Base-by-base conservation (phyloP, 495 filamentous ascomycete species). In the Cudoniella acicularis region DNA sequence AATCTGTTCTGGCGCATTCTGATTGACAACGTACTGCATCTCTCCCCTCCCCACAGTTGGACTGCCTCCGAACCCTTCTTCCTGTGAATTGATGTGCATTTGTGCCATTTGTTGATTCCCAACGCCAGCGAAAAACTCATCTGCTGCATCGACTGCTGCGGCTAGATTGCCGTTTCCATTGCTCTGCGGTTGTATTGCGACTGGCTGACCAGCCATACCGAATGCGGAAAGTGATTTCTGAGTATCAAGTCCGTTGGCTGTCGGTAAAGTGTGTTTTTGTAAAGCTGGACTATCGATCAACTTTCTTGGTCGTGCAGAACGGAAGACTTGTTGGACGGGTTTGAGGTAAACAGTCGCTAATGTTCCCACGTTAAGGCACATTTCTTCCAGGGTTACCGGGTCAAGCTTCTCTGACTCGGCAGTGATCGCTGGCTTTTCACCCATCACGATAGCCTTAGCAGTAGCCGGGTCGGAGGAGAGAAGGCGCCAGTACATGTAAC, bases 401-500 rank as follows among this genome's bases (percentile, higher is more conserved):
- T 98, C 95, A 1, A 98, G 81, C 64, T 94, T 94, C 75, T 98
- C 95, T 54, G 88, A 90, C 70, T 98, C 95, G 46, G 94, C 94
- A 2, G 91, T 97, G 76, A 98, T 98, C 41, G 94, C 84, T 1
- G 94, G 94, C 70, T 98, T 98, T 64, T 95, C 87, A 59, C 92
- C 93, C 92, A 98, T 96, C 61, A 99, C 90, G 54, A 99, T 81
- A 57, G 84, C 77, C 67, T 91, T 93, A 9, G 94, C 94, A 0
- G 86, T 83, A 17, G 88, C 83, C 55, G 95, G 92, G 72, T 97
- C 92, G 1, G 90, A 91, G n/a, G 92, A 96, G 2, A 99, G 82
- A 20, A 99, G 81, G 8, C 94, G 87, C 94, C 94, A 99, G 77
- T 99, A 99, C 91, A 99, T 97, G 76, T 96, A 98, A 10, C 94